phyloP scores from a whole-genome alignment of 805 yeast genomes.

The Candida mattraensis region DNA sequence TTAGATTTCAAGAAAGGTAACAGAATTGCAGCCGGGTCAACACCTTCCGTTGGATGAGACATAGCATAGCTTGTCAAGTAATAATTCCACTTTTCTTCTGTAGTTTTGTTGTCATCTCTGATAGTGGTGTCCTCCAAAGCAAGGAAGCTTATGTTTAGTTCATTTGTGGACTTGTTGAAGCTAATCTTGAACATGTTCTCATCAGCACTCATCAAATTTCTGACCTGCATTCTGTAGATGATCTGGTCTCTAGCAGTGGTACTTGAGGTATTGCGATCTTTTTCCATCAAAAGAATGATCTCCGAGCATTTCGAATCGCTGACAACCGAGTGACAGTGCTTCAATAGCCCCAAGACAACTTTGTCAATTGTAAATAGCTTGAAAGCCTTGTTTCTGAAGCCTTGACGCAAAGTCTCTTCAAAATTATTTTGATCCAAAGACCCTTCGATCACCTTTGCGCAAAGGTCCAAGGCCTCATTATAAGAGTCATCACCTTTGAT shows the following conservation, averaged over 20 bases:
- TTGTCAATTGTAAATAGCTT: slow-evolving; percentile 91
- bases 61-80: slow-evolving; percentile 89
- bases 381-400: slow-evolving; percentile 89
- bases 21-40: slow-evolving; percentile 70
- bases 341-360: slow-evolving; percentile 77
- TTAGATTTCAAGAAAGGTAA: slow-evolving; percentile 74
- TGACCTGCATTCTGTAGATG: slow-evolving; percentile 82
- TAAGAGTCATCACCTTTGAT: slow-evolving; percentile 73
- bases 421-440: slow-evolving; percentile 92
- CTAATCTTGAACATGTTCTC: slow-evolving; percentile 92
- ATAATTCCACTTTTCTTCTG: slow-evolving; percentile 87
- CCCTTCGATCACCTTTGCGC: slow-evolving; percentile 80
- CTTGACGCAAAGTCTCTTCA: slow-evolving; percentile 94
- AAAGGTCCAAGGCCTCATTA: slow-evolving; percentile 69
- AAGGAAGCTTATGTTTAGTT: slow-evolving; percentile 74
- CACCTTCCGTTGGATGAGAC: slow-evolving; percentile 97
- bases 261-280: slow-evolving; percentile 60
- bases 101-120: slow-evolving; percentile 57
- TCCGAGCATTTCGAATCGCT: slow-evolving; percentile 80
- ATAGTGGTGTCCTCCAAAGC: slow-evolving; percentile 87
- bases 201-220: slow-evolving; percentile 72
- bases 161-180: slow-evolving; percentile 52
- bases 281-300: slow-evolving; percentile 76
- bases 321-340: slow-evolving; percentile 83
- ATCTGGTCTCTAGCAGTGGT: slow-evolving; percentile 88